phyloP scores from a whole-genome alignment of 257 asterid species.

The Solanum chilense region DNA sequence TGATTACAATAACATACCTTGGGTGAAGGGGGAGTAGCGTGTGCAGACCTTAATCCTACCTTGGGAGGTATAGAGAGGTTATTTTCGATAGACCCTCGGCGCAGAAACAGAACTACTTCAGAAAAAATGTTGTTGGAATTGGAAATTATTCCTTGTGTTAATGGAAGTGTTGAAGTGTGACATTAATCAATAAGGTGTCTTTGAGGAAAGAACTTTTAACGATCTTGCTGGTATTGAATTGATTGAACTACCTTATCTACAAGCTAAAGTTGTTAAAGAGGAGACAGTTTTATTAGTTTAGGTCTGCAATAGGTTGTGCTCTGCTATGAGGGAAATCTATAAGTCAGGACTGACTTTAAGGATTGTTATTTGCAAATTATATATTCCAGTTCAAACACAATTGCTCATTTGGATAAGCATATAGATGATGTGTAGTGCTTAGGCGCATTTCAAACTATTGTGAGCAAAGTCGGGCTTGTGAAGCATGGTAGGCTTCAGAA shows the following conservation, averaged over 20 bases:
- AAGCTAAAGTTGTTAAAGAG: not conserved
- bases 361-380: not conserved
- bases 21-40: not conserved
- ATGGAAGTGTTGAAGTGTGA: not conserved
- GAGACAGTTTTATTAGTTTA: not conserved
- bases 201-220: not conserved
- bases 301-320: not conserved
- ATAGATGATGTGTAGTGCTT: not conserved
- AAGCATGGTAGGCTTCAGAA: not conserved
- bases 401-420: not conserved
- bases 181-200: not conserved
- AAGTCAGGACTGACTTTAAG: not conserved
- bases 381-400: not conserved
- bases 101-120: not conserved
- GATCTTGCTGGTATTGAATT: not conserved
- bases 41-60: not conserved
- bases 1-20: not conserved
- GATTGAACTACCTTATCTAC: not conserved
- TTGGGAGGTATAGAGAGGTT: not conserved
- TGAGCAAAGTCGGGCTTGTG: not conserved
- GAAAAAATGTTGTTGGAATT: not conserved
- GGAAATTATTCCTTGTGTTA: not conserved
- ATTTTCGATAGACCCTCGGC: not conserved
- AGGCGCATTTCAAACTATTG: not conserved
- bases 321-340: not conserved